These are phyloP conservation scores for Zostera marina DNA, from an alignment of 116 monocot species.

Conservation along the genomic window DNA sequence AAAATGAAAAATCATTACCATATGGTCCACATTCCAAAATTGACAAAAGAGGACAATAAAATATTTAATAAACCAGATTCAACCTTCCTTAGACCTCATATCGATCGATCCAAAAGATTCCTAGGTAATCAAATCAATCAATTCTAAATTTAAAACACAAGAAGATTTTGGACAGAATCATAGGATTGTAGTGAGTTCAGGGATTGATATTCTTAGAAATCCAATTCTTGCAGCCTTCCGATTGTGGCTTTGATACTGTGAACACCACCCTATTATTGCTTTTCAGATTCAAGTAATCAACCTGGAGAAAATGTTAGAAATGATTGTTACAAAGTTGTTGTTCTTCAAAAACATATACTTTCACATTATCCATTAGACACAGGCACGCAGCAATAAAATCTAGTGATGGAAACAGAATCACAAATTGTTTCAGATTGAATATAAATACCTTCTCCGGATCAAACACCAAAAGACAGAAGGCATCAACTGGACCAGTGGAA, in stretches of 20 bases:
- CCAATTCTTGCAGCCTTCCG: slow-evolving; percentile 32
- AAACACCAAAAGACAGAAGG: slow-evolving; percentile 67
- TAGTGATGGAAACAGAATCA: not conserved
- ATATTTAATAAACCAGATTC: too few relatives aligned
- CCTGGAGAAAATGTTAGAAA: slow-evolving; percentile 14
- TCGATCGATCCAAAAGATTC: too few relatives aligned
- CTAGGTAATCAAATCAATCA: too few relatives aligned
- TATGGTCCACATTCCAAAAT: too few relatives aligned
- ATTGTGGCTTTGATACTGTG: slow-evolving; percentile 14
- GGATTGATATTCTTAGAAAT: slow-evolving; percentile 44
- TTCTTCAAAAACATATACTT: too few relatives aligned
- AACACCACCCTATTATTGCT: slow-evolving; percentile 68
- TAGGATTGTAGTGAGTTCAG: slow-evolving; percentile 11
- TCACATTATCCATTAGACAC: not conserved
- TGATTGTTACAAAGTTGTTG: too few relatives aligned
- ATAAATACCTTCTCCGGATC: slow-evolving; percentile 65
- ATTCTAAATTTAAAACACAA: too few relatives aligned
- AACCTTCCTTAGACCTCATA: too few relatives aligned
- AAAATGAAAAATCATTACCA: too few relatives aligned
- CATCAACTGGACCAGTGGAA: slow-evolving; percentile 52
- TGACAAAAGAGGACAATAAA: too few relatives aligned
- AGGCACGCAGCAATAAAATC: not conserved
- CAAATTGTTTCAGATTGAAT: not conserved
- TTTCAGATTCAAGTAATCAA: slow-evolving; percentile 89
- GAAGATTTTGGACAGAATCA: too few relatives aligned